Percentiles rank a stretch among this genome's conserved stretches.
These are phyloP conservation scores for Medicago truncatula DNA, from an alignment of 306 rosid genomes.

Conservation along the genomic window DNA sequence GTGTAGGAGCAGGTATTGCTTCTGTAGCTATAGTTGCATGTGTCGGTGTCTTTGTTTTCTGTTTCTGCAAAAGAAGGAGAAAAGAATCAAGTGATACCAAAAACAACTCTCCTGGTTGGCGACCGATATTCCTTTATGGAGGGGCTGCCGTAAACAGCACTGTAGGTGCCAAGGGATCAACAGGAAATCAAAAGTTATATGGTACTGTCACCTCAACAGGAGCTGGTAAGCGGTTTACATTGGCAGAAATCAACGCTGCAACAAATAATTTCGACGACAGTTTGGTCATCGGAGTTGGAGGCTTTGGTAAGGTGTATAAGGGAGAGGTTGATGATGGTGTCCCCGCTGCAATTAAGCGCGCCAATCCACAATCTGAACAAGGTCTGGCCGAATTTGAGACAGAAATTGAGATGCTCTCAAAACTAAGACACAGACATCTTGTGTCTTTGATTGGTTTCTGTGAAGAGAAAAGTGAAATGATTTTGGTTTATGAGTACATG, in stretches of 20 bases:
- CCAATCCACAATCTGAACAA: constrained; percentile 89
- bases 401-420: constrained; percentile 98
- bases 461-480: constrained; percentile 93
- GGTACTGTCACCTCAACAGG: constrained; percentile 59
- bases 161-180: constrained; percentile 59
- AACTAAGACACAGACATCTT: constrained; percentile 90
- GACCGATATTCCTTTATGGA: constrained; percentile 68
- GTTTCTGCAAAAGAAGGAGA: constrained; percentile 56
- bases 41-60: constrained; percentile 49
- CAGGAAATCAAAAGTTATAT: constrained; percentile 60
- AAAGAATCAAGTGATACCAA: constrained; percentile 58
- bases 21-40: constrained; percentile 55
- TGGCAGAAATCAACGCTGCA: constrained; percentile 78
- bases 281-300: constrained; percentile 90
- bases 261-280: constrained; percentile 77
- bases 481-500: constrained; percentile 95
- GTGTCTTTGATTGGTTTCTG: constrained; percentile 96
- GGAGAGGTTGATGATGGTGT: constrained; percentile 85
- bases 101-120: constrained; percentile 66
- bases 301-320: constrained; percentile 94
- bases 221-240: constrained; percentile 71
- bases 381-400: constrained; percentile 93
- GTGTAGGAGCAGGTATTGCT: constrained; percentile 71
- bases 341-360: constrained; percentile 80
- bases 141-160: constrained; percentile 56